Base-by-base conservation (phyloP, 2,329 filamentous ascomycete species). In the Neonectria sp. region DNA sequence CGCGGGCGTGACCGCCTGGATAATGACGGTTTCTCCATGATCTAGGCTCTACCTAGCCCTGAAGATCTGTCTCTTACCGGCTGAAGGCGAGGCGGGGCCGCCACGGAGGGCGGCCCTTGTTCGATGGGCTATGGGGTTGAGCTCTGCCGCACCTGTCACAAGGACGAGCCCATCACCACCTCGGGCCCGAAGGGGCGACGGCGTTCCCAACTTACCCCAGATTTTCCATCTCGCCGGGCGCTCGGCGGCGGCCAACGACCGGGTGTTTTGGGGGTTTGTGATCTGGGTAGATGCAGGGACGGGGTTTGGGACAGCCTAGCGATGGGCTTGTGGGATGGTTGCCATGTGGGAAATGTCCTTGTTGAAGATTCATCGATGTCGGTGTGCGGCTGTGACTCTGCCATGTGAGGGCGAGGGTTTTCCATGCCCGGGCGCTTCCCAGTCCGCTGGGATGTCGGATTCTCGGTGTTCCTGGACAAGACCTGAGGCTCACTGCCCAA, bases 91-190 rank as follows among this genome's bases (percentile, higher is more conserved):
- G 51, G 57, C 63, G 63, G 63, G 62, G 61, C 55, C 27, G 37
- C 21, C 24, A 53, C 48, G 49, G 62, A 46, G 46, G 52, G 51
- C 52, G 63, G 58, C 63, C 6, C 57, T 49, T 37, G 63, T 60
- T 9, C 61, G 35, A 57, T 33, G 31, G 53, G 55, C 33, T 49
- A 35, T 56, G 62, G 57, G 63, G 51, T 56, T 27, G 7, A 52
- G 31, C n/a, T 60, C 72, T 75, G 71, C 73, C 73, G 73, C 73
- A 40, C 73, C 73, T 75, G 56, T 75, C 48, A 75, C 57, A 65
- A 56, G 24, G 46, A 53, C 65, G 65, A 58, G 55, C 72, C 65
- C 71, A 55, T 68, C 73, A 75, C 73, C 73, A 75, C 65, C 60
- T 59, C 56, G 25, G 57, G 15, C 58, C 68, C 35, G 59, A 71